Base-by-base conservation (phyloP, 805 yeast genomes). In the Blastobotrys terrestris region DNA sequence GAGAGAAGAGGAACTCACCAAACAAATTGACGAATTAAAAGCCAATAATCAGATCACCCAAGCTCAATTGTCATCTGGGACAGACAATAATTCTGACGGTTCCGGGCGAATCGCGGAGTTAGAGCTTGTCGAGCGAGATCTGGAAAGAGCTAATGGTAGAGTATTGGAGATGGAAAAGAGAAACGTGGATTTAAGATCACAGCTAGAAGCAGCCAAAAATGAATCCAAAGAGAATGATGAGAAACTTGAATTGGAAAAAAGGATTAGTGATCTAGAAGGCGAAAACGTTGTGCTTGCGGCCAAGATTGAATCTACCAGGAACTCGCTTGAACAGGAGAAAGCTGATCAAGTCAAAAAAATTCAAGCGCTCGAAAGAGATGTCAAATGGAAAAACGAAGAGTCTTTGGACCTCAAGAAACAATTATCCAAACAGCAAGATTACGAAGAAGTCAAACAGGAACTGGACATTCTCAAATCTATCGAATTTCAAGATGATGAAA, bases 381-480 rank as follows among this genome's bases (percentile, higher is more conserved):
- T 75, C 1, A 59, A 62, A 1, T 77, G 78, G 44, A 71, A 77
- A 55, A 66, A 68, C n/a, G 66, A 67, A 14, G 92, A 85, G 63
- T 66, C 79, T 21, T 72, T 71, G 7, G 63, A 66, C 3, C 70
- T 86, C 58, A 79, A 78, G 60, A 69, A 70, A 21, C 77, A 78
- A 52, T 63, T 85, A 44, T 70, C 71, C 2, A 66, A 72, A 31
- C 79, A 81, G 49, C 69, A 76, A 1, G 96, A 90, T 64, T 90
- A 91, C 67, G 90, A 86, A 50, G 90, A 87, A 56, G 65, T 90
- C 47, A 89, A 88, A 65, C 78, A 80, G 48, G 97, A 91, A 62
- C 72, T 91, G 58, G 78, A 77, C 16, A 78, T 89, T 21, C 66
- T 90, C 55, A 81, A 85, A 63, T 83, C 84, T 57, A 83, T 89